Evolutionary conservation across 2,329 filamentous ascomycete genomes (phyloP), one percentile per base, ranked within the genome.

Genomic region (Ophiostoma sp.): DNA sequence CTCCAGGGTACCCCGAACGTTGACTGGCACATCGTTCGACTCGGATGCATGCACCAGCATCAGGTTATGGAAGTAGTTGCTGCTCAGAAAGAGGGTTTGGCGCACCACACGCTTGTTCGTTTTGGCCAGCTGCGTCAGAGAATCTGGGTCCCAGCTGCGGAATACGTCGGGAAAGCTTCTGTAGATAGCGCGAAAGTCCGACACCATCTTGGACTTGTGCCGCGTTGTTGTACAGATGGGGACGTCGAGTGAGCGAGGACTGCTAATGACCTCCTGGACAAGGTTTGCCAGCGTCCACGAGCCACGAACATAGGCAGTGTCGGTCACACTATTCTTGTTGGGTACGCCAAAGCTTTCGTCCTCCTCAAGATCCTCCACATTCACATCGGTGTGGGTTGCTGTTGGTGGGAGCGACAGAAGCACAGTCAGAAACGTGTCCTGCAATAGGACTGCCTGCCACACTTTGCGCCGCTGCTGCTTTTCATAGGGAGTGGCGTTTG

Each of bases 401-500:
- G 87, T 91, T 0, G 91, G 91, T 0, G 91, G 91, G 0, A 94
- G 83, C 31, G 91, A 91, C 35, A 94, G 83, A 0, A 94, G 84
- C 0, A 94, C 90, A 0, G 90, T 93, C 3, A 94, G 80, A 76
- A 94, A 94, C 0, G 91, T 94, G 77, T 94, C 91, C 78, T 94
- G 91, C 17, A 93, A 85, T 35, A 92, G 82, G 1, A 94, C 90
- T 2, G 91, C 91, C 78, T 94, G 91, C 91, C 91, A 94, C 1
- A 94, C 83, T 76, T 93, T 94, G 67, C 90, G 85, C 33, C 91
- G 85, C 75, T 92, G 88, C 76, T 94, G 90, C 77, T 93, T 94
- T 73, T 94, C 90, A 71, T 90, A 89, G 1, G 84, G 81, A 3
- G 83, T 87, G 0, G 89, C 89, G 52, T 88, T 82, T 0, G 90